Percentiles rank a stretch among this genome's conserved stretches.
These are phyloP conservation scores for Vitis amurensis DNA, from an alignment of 164 flowering plant species.

Conservation along the genomic window DNA sequence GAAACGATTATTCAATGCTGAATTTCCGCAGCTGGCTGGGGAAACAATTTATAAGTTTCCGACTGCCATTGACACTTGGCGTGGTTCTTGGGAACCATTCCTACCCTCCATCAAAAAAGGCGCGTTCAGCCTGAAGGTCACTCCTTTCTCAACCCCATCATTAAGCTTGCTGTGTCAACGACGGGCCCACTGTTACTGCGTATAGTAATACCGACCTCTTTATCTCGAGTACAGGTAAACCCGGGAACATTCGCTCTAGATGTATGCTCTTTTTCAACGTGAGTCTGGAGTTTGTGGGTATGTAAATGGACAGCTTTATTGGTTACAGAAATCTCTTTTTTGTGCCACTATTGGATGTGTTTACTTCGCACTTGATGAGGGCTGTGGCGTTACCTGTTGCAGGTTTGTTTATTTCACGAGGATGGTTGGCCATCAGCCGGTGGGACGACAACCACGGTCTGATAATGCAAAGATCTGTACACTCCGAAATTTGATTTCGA, in stretches of 20 bases:
- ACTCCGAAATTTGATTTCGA: constrained; percentile 12
- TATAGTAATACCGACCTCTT: neutral
- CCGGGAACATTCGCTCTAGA: too few species aligned
- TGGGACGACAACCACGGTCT: too few species aligned
- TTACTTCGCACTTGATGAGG: too few species aligned
- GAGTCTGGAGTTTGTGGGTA: too few species aligned
- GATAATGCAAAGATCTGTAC: constrained; percentile 24
- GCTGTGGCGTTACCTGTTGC: too few species aligned
- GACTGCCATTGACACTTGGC: constrained; percentile 9
- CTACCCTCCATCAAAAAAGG: constrained; percentile 31
- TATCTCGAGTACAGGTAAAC: too few species aligned
- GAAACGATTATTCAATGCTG: constrained; percentile 23
- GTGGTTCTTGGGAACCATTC: neutral
- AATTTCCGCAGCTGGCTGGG: constrained; percentile 10
- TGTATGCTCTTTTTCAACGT: too few species aligned
- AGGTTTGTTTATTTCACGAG: too few species aligned
- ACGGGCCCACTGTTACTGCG: constrained; percentile 17
- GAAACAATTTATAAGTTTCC: constrained; percentile 17
- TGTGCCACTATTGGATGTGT: too few species aligned
- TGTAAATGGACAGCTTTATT: too few species aligned
- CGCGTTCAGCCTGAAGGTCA: neutral
- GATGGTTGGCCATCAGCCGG: too few species aligned
- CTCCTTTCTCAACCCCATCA: constrained; percentile 12
- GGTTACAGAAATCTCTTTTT: too few species aligned
- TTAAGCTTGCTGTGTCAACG: constrained; percentile 15